Evolutionary conservation across 805 yeast genomes (phyloP).

Genomic region (Yamadazyma phyllophila): DNA sequence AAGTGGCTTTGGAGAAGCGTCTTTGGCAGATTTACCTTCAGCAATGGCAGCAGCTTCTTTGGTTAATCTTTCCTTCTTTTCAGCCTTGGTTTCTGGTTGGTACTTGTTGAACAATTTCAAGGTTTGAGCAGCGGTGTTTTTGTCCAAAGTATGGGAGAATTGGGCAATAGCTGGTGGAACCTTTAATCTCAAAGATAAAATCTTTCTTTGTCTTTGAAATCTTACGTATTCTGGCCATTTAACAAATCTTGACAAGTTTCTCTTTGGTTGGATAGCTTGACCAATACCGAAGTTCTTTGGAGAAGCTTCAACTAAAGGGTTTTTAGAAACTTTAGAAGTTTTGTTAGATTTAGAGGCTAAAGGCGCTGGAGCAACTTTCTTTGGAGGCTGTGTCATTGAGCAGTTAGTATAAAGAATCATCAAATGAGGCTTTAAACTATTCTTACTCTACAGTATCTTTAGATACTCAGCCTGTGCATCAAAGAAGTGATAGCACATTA

Average conservation of each 20-base stretch:
- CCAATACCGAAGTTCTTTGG: constrained; percentile 97
- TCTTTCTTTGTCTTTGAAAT: constrained; percentile 98
- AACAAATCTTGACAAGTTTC: constrained; percentile 94
- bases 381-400: constrained; percentile 59
- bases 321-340: constrained; percentile 42
- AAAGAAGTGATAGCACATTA: constrained; percentile 27
- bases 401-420: constrained; percentile 20
- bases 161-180: constrained; percentile 99
- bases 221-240: constrained; percentile 99
- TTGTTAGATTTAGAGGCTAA: constrained; percentile 34
- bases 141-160: constrained; percentile 94
- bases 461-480: constrained; percentile 46
- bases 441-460: constrained; percentile 40
- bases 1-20: constrained; percentile 94
- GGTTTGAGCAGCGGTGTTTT: constrained; percentile 97
- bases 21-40: constrained; percentile 96
- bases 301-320: constrained; percentile 86
- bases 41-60: constrained; percentile 99
- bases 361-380: constrained; percentile 49
- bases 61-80: constrained; percentile 98
- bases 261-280: constrained; percentile 92
- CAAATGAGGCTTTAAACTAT: constrained; percentile 14
- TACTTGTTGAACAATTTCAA: constrained; percentile 98
- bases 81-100: constrained; percentile 96
- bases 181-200: constrained; percentile 91